These are phyloP conservation scores for Phytophthora megakarya DNA, from an alignment of 352 stramenopile genomes.

Conservation along the genomic window DNA sequence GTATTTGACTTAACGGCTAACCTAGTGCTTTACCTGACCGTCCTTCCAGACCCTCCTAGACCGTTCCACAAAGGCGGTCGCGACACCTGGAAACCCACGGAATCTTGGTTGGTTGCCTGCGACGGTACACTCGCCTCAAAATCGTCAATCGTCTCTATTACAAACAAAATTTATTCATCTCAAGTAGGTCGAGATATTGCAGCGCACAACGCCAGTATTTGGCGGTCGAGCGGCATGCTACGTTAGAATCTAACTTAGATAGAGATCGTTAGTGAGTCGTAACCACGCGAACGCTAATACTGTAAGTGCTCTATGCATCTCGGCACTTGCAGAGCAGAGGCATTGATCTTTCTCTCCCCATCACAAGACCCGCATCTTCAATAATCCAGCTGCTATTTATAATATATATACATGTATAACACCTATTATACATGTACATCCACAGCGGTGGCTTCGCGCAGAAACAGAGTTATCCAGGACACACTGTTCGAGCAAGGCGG, in stretches of 20 bases:
- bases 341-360: constrained; percentile 30
- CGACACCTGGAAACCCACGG: background rate
- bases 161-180: too few relatives aligned
- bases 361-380: constrained; percentile 13
- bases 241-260: too few relatives aligned
- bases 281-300: constrained; percentile 24
- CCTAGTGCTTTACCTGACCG: too few relatives aligned
- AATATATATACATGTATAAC: too few relatives aligned
- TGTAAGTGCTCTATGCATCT: constrained; percentile 36
- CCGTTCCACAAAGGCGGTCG: too few relatives aligned
- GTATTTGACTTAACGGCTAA: too few relatives aligned
- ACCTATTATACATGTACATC: too few relatives aligned
- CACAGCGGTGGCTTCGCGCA: background rate
- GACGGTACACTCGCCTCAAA: background rate
- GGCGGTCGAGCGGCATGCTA: background rate
- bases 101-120: background rate
- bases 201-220: constrained; percentile 1
- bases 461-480: too few relatives aligned
- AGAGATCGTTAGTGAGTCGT: background rate
- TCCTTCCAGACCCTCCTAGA: too few relatives aligned
- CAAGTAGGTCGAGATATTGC: background rate
- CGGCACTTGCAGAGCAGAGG: constrained; percentile 23
- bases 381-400: constrained; percentile 15
- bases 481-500: too few relatives aligned
- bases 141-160: constrained; percentile 7